Conservation (phyloP, 257 asterid species). For the Coffea eugenioides region DNA sequence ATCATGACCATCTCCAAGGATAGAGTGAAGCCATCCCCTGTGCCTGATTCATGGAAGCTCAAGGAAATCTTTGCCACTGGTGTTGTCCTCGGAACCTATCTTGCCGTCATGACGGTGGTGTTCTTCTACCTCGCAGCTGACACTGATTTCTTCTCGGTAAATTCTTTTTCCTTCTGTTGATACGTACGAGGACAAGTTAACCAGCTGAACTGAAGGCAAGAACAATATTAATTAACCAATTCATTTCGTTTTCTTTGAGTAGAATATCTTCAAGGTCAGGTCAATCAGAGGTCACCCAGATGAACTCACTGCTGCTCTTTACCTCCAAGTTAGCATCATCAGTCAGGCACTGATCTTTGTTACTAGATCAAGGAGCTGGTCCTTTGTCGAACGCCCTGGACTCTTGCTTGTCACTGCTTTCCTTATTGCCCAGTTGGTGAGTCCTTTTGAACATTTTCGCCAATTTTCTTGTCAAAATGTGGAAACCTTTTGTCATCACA, state of each 20-base stretch:
- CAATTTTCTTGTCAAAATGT: not conserved
- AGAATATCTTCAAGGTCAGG: constrained; percentile 49
- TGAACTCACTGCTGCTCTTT: constrained; percentile 76
- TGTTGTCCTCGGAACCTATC: constrained; percentile 77
- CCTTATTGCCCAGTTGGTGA: constrained; percentile 69
- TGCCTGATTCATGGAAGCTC: constrained; percentile 95
- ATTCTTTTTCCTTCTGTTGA: constrained; percentile 3
- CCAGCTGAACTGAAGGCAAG: not conserved
- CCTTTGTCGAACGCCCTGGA: constrained; percentile 80
- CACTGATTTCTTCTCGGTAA: constrained; percentile 66
- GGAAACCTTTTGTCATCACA: not conserved
- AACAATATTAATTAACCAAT: not conserved
- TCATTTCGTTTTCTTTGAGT: not conserved
- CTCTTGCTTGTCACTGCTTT: constrained; percentile 62
- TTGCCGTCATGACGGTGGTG: constrained; percentile 69
- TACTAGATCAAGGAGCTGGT: constrained; percentile 86
- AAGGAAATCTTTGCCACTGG: constrained; percentile 90
- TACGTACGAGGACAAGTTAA: not conserved
- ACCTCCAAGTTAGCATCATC: constrained; percentile 94
- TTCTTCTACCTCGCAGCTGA: constrained; percentile 77
- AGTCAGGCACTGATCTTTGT: constrained; percentile 93
- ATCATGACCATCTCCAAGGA: constrained; percentile 96
- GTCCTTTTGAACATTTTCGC: not conserved
- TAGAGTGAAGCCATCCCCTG: constrained; percentile 81
- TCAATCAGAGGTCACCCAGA: constrained; percentile 43